Base-by-base conservation (phyloP, 106 monocot species). In the Hemerocallis citrina region DNA sequence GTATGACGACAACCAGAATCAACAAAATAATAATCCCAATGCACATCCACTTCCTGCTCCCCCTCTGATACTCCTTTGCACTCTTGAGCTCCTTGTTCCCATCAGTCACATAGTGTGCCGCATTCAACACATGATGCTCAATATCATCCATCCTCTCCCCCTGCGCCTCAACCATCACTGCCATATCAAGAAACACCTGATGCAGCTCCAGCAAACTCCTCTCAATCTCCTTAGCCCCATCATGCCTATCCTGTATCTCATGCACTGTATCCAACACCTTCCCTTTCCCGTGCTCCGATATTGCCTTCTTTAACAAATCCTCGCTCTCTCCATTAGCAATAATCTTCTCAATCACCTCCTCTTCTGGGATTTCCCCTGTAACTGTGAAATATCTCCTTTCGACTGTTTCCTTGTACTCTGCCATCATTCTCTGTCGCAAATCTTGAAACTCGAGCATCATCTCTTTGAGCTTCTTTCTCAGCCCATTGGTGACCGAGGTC, bases 141-240 rank as follows among this genome's bases (percentile, higher is more conserved):
- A 85, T 90, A 68, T 85, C 72, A 62, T 90, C 71, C 70, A 90
- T 58, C 75, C 70, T 72, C 79, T 90, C 85, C 38, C 89, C 89
- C 63, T 89, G 89, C 42, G 64, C 67, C 70, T 81, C 81, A 54
- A 89, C 89, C 66, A 89, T 59, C 34, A 89, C 81, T 9, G 89
- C 81, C 89, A 89, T 89, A 75, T 89, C 89, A 29, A 89, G 46
- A 60, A 89, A 89, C 59, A 89, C 81, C 89, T 85, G 85, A 50
- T 89, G 89, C 56, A 89, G 81, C 73, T 90, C 90, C 61, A 61
- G 69, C 69, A 90, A 59, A 45, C 76, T 82, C 67, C 59, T 72
- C 69, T 90, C 85, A 16, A 90, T 43, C 73, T 85, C 90, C 52
- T 67, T 65, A 5, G 76, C 85, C 7, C 82, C 82, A 24, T 71